Evolutionary conservation across 495 filamentous ascomycete genomes (phyloP), one percentile per base, ranked within the genome.

Genomic region (Xylaria curta): DNA sequence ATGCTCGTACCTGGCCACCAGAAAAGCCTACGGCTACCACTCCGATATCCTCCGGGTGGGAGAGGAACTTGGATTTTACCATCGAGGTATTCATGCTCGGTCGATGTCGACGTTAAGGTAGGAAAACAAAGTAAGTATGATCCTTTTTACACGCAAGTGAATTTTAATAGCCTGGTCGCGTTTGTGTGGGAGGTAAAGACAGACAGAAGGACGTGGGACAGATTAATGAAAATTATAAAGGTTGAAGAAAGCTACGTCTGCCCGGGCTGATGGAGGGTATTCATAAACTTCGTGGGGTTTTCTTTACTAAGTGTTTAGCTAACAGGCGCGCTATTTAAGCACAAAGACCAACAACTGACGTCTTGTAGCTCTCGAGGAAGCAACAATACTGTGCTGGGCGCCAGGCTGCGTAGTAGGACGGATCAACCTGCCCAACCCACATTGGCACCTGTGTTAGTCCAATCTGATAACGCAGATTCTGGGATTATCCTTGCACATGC

Each of bases 21-120:
- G 94, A 97, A 87, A 99, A 99, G 70, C 95, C 95, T 24, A 98
- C 96, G 36, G 95, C 95, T 49, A 98, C 93, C 63, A 99, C 87
- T 69, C 96, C 96, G 67, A 99, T 88, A 73, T 98, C 89, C 78
- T 91, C 85, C 63, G 88, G 86, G 72, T 89, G 84, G 72, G 90
- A 82, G 71, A 99, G 92, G 84, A 97, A 99, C 75, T 91, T 93
- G 76, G 93, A 91, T 69, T 86, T 76, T 73, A 97, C 87, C 63
- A 91, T 92, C 3, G 93, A 89, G 21, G 94, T 93, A 72, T 79
- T 81, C 76, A 83, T 78, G 59, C 67, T 80, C 21, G 49, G 63
- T 40, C 5, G 49, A 33, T 56, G 19, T 36, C 19, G 17, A 13
- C 38, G 31, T 28, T 3, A 49, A n/a, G 28, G 19, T 42, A 63